These are phyloP conservation scores for Tylopilus vinaceipallidus DNA, from an alignment of 768 basidiomycete species.

Conservation along the genomic window DNA sequence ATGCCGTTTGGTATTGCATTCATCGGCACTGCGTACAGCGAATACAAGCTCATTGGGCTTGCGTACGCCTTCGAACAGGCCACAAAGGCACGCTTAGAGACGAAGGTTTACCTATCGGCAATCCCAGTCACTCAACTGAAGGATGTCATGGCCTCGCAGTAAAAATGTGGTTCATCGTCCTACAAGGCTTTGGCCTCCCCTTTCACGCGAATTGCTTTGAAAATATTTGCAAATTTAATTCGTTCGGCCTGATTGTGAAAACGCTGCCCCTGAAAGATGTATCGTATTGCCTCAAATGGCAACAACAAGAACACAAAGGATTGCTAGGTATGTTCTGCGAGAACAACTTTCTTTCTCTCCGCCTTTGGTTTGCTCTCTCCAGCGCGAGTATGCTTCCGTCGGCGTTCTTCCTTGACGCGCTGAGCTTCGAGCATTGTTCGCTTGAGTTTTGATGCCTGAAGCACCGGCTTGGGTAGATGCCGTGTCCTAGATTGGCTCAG, in stretches of 20 bases:
- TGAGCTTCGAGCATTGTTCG: constrained; percentile 88
- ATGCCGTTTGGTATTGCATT: constrained; percentile 64
- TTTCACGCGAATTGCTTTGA: not conserved
- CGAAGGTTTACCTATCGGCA: constrained; percentile 49
- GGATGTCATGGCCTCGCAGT: constrained; percentile 31
- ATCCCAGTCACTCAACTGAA: constrained; percentile 52
- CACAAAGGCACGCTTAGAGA: constrained; percentile 49
- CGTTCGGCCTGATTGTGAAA: not conserved
- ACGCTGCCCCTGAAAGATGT: not conserved
- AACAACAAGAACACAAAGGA: constrained; percentile 13
- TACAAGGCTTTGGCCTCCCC: constrained; percentile 6
- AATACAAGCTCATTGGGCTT: constrained; percentile 53
- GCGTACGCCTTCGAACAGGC: constrained; percentile 68
- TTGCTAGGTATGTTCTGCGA: constrained; percentile 63
- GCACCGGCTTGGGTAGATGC: constrained; percentile 87
- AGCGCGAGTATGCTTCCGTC: constrained; percentile 83
- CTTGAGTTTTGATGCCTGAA: constrained; percentile 85
- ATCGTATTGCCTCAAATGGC: constrained; percentile 6
- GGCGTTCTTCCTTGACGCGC: constrained; percentile 89
- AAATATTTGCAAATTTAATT: too few species aligned
- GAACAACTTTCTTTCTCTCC: constrained; percentile 85
- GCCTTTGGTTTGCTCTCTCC: constrained; percentile 87
- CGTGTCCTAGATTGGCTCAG: constrained; percentile 49
- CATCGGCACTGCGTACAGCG: constrained; percentile 59
- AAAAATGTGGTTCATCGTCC: constrained; percentile 2